Conservation (phyloP, 2,329 filamentous ascomycete species). For the Hymenotorrendiella dingleyae region DNA sequence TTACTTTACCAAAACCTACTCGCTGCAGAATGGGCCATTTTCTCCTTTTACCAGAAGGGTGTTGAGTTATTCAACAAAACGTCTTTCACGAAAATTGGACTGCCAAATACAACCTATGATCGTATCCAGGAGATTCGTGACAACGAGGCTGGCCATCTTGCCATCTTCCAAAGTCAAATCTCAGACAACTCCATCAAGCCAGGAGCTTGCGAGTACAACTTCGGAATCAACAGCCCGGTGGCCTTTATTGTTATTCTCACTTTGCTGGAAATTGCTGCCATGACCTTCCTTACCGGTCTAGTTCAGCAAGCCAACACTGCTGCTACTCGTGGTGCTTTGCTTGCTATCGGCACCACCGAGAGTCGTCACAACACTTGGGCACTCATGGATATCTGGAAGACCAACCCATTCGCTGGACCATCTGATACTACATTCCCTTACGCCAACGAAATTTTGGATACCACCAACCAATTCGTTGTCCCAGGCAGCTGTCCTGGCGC, state of each 20-base stretch:
- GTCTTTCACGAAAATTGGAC: conserved; percentile 31
- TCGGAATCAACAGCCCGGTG: conserved; percentile 18
- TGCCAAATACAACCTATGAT: conserved; percentile 36
- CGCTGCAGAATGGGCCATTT: conserved; percentile 40
- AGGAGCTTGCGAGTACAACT: conserved; percentile 32
- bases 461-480: conserved; percentile 31
- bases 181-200: conserved; percentile 38
- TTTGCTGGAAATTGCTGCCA: conserved; percentile 33
- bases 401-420: conserved; percentile 36
- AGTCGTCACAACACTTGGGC: conserved; percentile 37
- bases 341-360: conserved; percentile 35
- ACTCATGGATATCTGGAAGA: conserved; percentile 36
- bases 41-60: conserved; percentile 38
- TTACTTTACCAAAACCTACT: conserved; percentile 40
- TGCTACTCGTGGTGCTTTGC: conserved; percentile 33
- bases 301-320: conserved; percentile 31
- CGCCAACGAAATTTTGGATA: conserved; percentile 37
- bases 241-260: conserved; percentile 31
- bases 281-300: conserved; percentile 36
- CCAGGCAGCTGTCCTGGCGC: conserved; percentile 31
- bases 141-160: conserved; percentile 40
- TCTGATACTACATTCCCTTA: conserved; percentile 38
- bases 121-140: conserved; percentile 37
- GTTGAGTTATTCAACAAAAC: conserved; percentile 36
- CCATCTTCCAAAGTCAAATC: conserved; percentile 40